Conservation (phyloP, 1,139 yeast species). For the Trichomonascaceae sp. region DNA sequence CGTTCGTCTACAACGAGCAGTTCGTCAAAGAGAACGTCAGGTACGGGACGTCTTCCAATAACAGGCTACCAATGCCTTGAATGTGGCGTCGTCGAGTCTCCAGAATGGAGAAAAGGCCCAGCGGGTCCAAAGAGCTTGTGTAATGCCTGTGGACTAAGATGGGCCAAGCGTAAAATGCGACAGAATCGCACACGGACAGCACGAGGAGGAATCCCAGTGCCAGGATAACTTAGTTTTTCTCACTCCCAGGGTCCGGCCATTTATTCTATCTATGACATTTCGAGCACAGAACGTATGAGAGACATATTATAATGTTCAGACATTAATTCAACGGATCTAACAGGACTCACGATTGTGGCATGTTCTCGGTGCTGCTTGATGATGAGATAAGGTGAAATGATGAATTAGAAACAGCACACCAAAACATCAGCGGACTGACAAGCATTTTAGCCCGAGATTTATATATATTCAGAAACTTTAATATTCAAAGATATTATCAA, state of each 20-base stretch:
- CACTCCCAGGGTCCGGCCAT: background rate
- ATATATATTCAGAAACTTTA: background rate
- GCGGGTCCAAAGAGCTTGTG: slow-evolving; percentile 58
- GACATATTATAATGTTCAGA: background rate
- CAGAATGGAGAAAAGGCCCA: slow-evolving; percentile 66
- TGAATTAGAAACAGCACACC: background rate
- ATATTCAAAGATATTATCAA: background rate
- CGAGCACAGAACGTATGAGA: background rate
- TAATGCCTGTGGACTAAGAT: slow-evolving; percentile 61
- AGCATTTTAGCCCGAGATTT: background rate
- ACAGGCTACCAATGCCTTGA: slow-evolving; percentile 24
- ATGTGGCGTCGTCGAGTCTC: slow-evolving; percentile 62
- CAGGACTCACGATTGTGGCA: background rate
- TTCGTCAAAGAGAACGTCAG: slow-evolving; percentile 8
- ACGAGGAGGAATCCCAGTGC: background rate
- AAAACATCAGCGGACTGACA: background rate
- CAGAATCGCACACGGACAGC: background rate
- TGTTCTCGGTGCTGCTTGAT: background rate
- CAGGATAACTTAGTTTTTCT: background rate
- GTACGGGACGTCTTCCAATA: slow-evolving; percentile 6
- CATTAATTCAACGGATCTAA: background rate
- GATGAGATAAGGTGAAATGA: background rate
- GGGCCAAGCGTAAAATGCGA: slow-evolving; percentile 32
- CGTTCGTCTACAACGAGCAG: background rate
- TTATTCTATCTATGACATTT: background rate